These are phyloP conservation scores for Hyaloperonospora brassicae DNA, from an alignment of 352 stramenopile genomes.

Conservation along the genomic window DNA sequence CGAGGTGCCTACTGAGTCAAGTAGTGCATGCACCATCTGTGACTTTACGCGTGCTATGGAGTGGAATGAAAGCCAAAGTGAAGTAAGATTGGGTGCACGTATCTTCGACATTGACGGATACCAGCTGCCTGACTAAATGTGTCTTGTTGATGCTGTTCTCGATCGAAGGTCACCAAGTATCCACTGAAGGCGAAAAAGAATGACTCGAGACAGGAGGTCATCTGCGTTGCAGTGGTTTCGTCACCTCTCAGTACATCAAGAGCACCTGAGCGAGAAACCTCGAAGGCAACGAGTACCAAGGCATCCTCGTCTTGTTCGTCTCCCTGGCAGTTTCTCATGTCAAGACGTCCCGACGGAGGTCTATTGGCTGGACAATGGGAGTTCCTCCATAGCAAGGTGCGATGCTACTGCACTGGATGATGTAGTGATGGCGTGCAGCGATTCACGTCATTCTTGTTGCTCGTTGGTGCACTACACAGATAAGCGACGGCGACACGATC, in stretches of 20 bases:
- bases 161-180: conserved; percentile 60
- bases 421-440: background rate
- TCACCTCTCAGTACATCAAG: conserved; percentile 4
- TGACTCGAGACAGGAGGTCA: conserved; percentile 63
- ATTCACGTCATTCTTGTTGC: background rate
- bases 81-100: conserved; percentile 11
- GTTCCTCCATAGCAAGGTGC: conserved; percentile 73
- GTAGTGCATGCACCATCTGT: conserved; percentile 47
- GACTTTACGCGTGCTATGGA: conserved; percentile 46
- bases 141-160: background rate
- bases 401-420: background rate
- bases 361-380: conserved; percentile 85
- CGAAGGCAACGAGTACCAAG: conserved; percentile 12
- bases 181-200: conserved; percentile 79
- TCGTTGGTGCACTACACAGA: conserved; percentile 21
- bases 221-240: conserved; percentile 67
- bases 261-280: conserved; percentile 11
- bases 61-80: conserved; percentile 35
- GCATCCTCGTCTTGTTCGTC: conserved; percentile 3
- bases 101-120: background rate
- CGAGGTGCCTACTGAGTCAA: conserved; percentile 4
- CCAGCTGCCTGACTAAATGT: too few species aligned
- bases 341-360: conserved; percentile 55
- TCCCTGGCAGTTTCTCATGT: conserved; percentile 74
- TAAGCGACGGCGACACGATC: conserved; percentile 54